Evolutionary conservation across 2,329 filamentous ascomycete species (phyloP).

Genomic region (Chaetomium globosum): DNA sequence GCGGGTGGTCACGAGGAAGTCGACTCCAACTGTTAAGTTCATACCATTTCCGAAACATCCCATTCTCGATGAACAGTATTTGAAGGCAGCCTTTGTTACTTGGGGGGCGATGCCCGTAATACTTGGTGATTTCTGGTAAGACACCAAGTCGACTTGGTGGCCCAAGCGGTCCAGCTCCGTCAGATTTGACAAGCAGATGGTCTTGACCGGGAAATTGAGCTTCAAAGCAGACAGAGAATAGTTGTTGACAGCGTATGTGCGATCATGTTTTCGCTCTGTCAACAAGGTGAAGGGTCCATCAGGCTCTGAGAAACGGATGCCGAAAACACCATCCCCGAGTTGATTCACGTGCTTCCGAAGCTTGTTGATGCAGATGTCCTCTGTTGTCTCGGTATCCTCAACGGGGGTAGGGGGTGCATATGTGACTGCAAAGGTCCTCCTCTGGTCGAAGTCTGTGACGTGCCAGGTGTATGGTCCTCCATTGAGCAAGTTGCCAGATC

Average conservation of each 20-base stretch:
- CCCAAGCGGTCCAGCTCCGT: constrained; percentile 16
- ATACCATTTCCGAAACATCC: constrained; percentile 11
- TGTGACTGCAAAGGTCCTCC: constrained; percentile 11
- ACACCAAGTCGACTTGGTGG: constrained; percentile 9
- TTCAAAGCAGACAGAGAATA: constrained; percentile 2
- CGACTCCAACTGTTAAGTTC: constrained; percentile 23
- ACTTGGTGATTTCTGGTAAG: not conserved
- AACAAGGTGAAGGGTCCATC: not conserved
- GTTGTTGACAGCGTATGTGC: constrained; percentile 5
- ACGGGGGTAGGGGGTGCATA: not conserved
- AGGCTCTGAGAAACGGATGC: constrained; percentile 9
- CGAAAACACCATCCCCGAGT: constrained; percentile 9
- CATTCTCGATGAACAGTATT: constrained; percentile 17
- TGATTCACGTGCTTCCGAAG: constrained; percentile 6
- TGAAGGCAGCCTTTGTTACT: constrained; percentile 13
- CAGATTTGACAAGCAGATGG: not conserved
- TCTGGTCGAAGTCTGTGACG: constrained; percentile 12
- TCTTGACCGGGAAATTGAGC: constrained; percentile 13
- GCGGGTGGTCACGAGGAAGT: constrained; percentile 18
- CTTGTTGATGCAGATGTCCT: constrained; percentile 10
- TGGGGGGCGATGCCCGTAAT: not conserved
- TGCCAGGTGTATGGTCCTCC: constrained; percentile 12
- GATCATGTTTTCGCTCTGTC: constrained; percentile 10
- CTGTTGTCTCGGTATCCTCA: constrained; percentile 10
- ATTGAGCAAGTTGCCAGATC: not conserved